Evolutionary conservation across 306 rosid genomes (phyloP).

Genomic region (Vigna unguiculata): DNA sequence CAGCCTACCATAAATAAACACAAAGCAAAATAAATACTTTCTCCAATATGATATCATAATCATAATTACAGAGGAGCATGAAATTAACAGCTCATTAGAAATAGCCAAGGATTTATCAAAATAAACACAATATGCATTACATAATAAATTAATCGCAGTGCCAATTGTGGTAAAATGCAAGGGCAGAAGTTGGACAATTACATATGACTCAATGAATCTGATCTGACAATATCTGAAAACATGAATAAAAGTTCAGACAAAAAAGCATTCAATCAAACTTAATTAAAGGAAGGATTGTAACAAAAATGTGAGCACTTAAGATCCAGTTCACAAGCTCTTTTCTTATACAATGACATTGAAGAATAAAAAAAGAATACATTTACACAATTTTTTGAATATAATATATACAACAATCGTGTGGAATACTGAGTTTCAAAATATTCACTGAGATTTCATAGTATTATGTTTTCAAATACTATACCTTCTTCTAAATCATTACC

Average conservation of each 20-base stretch:
- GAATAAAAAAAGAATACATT: background rate
- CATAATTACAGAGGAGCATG: background rate
- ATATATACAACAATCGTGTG: background rate
- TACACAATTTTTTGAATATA: background rate
- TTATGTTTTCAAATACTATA: background rate
- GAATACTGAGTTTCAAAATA: slow-evolving; percentile 6
- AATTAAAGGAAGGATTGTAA: slow-evolving; percentile 22
- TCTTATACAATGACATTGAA: background rate
- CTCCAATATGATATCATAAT: background rate
- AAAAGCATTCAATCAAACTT: background rate
- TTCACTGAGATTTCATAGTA: background rate
- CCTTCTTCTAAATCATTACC: slow-evolving; percentile 7
- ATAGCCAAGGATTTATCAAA: background rate
- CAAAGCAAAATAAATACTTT: background rate
- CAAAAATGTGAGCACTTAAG: background rate
- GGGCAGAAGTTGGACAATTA: background rate
- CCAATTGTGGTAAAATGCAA: background rate
- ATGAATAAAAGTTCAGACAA: slow-evolving; percentile 12
- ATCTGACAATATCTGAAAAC: slow-evolving; percentile 2
- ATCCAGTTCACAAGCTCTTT: background rate
- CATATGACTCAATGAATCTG: background rate
- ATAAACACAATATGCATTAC: background rate
- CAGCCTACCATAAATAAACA: slow-evolving; percentile 64
- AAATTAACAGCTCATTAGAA: background rate
- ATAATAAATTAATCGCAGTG: background rate